Base-by-base conservation (phyloP, 2,329 filamentous ascomycete genomes). In the Aspergillus neoniger region DNA sequence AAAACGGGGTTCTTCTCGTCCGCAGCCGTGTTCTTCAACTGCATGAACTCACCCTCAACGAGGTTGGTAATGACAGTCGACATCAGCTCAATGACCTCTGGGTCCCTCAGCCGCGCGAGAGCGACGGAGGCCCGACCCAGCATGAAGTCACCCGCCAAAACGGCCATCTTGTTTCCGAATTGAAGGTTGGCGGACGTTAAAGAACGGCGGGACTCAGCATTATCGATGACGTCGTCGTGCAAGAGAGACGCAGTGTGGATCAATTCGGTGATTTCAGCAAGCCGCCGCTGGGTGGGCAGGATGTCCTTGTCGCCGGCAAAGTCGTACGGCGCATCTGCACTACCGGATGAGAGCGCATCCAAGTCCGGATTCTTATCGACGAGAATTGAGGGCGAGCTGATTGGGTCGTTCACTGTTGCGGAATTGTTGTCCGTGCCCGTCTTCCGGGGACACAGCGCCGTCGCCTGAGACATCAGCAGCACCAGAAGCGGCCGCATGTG, bases 91-190 rank as follows among this genome's bases (percentile, higher is more conserved):
- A 92, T 92, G 2, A 99, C 95, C 77, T 99, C 95, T 47, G 93
- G 90, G 72, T 99, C 92, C 32, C 94, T 87, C 61, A 99, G 81
- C 44, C 95, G 88, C 14, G 95, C 95, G 44, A 99, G 84, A 5
- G 94, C 94, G 6, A 98, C 93, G 0, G 95, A 99, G 1, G 95
- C 95, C 55, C 95, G 86, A 4, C 94, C 94, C 2, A 99, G 85
- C 48, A 99, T 81, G 72, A 99, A 99, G 75, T 99, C 95, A n/a
- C 95, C 95, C 0, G 95, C 95, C 66, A 99, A 80, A 2, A 99
- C 94, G 14, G 95, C 94, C 94, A 99, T 98, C 79, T 99, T 99
- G 82, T 99, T 99, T 65, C 95, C 95, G 71, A 98, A 98, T 71
- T 93, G 91, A 63, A 95, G 85, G 75, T 99, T 99, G 32, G 95